phyloP scores from a whole-genome alignment of 192 early-diverging fungal genomes.

The Chytriomyces sp. region DNA sequence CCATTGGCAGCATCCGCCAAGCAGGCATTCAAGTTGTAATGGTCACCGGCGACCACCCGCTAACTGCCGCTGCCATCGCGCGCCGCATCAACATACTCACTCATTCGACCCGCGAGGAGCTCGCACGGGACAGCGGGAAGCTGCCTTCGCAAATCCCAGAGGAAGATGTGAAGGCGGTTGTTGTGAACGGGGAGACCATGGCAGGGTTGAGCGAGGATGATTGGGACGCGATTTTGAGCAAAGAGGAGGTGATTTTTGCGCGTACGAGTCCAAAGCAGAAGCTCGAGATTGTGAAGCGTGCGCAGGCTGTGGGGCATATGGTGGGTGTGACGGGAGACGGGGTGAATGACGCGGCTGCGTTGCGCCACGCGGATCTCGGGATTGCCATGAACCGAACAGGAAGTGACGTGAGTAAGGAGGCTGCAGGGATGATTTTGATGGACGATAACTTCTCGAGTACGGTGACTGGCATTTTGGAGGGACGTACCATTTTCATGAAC shows the following conservation, averaged over 20 bases:
- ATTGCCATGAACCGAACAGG: constrained; percentile 97
- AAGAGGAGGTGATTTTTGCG: constrained; percentile 89
- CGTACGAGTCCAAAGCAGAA: constrained; percentile 92
- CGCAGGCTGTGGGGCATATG: constrained; percentile 88
- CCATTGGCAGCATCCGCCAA: constrained; percentile 76
- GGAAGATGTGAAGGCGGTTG: constrained; percentile 73
- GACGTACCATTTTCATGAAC: constrained; percentile 18
- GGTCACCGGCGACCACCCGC: constrained; percentile 94
- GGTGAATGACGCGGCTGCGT: constrained; percentile 91
- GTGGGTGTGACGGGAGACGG: constrained; percentile 97
- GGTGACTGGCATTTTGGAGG: constrained; percentile 89
- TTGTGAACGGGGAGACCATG: constrained; percentile 79
- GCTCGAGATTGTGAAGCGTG: constrained; percentile 88
- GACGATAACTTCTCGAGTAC: constrained; percentile 97
- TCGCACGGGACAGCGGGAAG: neutral
- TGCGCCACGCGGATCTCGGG: constrained; percentile 94
- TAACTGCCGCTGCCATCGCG: constrained; percentile 92
- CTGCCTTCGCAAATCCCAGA: constrained; percentile 52
- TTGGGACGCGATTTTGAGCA: constrained; percentile 79
- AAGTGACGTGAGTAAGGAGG: constrained; percentile 85
- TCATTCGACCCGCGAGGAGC: constrained; percentile 14
- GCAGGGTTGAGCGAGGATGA: constrained; percentile 71
- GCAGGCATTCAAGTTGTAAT: constrained; percentile 96
- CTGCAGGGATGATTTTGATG: constrained; percentile 93
- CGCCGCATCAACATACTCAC: constrained; percentile 77